Conservation (phyloP, 306 rosid species). For the Dryas octopetala region DNA sequence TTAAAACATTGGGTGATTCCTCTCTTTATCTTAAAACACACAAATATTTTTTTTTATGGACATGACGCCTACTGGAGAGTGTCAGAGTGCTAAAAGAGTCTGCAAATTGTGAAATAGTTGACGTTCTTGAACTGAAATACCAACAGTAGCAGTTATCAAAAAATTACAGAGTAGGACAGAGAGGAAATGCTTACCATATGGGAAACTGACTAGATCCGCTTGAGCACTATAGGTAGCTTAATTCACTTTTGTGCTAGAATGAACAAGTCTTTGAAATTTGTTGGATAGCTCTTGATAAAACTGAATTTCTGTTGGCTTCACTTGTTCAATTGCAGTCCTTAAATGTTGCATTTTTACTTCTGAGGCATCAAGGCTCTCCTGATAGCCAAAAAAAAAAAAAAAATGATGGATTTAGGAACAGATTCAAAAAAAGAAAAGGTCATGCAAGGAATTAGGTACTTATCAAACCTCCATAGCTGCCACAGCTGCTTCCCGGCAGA, state of each 20-base stretch:
- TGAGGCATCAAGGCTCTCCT: slow-evolving; percentile 70
- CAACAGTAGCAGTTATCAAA: neutral
- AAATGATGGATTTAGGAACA: slow-evolving; percentile 11
- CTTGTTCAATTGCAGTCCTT: slow-evolving; percentile 53
- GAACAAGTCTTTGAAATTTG: slow-evolving; percentile 72
- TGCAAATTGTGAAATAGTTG: neutral
- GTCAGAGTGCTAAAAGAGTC: neutral
- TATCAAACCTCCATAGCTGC: slow-evolving; percentile 79
- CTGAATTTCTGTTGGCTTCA: slow-evolving; percentile 62
- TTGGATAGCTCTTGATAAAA: slow-evolving; percentile 61
- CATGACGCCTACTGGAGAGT: neutral
- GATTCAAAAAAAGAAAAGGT: slow-evolving; percentile 14
- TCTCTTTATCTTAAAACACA: too few species aligned
- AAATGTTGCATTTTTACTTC: slow-evolving; percentile 74
- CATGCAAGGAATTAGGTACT: neutral
- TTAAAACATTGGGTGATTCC: too few species aligned
- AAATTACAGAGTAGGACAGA: slow-evolving; percentile 12
- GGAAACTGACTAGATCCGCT: slow-evolving; percentile 30
- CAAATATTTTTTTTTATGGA: too few species aligned
- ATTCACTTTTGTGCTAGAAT: slow-evolving; percentile 39
- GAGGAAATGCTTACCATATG: slow-evolving; percentile 44
- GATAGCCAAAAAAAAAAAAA: slow-evolving; percentile 19
- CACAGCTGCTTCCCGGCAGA: slow-evolving; percentile 84
- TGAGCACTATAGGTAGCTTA: slow-evolving; percentile 23
- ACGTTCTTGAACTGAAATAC: slow-evolving; percentile 4